phyloP scores from a whole-genome alignment of 23 red algal species.

The Gracilaria gracilis region DNA sequence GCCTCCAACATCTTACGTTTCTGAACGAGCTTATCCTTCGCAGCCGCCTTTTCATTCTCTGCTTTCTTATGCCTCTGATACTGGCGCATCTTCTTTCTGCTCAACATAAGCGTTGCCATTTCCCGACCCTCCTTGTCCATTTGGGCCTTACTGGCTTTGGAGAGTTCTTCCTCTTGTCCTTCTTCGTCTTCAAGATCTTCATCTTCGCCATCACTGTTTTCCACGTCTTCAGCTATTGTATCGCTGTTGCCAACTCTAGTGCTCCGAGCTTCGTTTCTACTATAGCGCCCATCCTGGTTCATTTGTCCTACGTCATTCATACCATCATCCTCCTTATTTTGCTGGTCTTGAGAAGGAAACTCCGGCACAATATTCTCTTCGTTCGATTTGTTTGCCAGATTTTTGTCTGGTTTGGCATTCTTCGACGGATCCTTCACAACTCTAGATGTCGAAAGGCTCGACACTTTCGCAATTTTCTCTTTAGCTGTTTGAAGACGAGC shows the following conservation, averaged over 20 bases:
- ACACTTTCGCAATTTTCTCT: not conserved
- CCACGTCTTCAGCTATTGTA: constrained; percentile 3
- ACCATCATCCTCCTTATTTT: not conserved
- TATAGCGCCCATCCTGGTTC: too few relatives aligned
- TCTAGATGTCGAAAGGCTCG: not conserved
- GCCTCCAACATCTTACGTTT: constrained; percentile 55
- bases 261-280: not conserved
- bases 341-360: too few relatives aligned
- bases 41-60: constrained; percentile 32
- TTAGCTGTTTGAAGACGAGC: not conserved
- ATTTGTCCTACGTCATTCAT: not conserved
- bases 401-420: not conserved
- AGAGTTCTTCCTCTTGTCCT: constrained; percentile 53
- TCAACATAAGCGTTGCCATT: constrained; percentile 59
- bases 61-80: constrained; percentile 48
- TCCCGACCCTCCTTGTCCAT: constrained; percentile 62
- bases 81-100: constrained; percentile 59
- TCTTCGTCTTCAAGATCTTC: constrained; percentile 82
- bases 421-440: too few relatives aligned
- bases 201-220: constrained; percentile 7
- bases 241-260: not conserved
- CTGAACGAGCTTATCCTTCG: constrained; percentile 23
- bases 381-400: not conserved
- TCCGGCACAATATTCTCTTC: too few relatives aligned
- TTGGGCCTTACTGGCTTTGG: constrained; percentile 19